phyloP scores from a whole-genome alignment of 2,329 filamentous ascomycete genomes.

The Nemania serpens region DNA sequence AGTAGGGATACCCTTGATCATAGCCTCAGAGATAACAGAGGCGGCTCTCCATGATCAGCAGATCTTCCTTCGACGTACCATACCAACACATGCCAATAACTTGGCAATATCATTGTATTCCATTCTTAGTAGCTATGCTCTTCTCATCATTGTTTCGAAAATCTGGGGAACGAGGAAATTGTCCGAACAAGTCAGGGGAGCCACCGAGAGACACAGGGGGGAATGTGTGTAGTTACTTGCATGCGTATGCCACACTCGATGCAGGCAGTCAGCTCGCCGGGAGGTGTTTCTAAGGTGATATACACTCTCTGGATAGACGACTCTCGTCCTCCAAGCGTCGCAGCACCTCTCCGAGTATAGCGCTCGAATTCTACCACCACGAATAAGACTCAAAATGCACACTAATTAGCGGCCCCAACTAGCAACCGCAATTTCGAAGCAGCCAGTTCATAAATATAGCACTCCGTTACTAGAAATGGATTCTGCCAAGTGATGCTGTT shows the following conservation, averaged over 20 bases:
- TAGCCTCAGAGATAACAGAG: neutral
- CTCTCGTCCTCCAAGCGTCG: no score
- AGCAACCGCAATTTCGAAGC: no score
- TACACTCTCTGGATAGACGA: no score
- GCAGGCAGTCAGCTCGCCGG: no score
- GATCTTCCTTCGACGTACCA: conserved; percentile 7
- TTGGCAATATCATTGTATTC: neutral
- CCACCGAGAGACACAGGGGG: neutral
- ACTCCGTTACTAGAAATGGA: neutral
- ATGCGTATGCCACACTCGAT: neutral
- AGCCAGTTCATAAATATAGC: neutral
- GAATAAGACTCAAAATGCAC: no score
- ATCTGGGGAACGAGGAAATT: conserved; percentile 22
- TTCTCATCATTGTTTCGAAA: conserved; percentile 24
- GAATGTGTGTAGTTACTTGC: neutral
- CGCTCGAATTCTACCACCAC: neutral
- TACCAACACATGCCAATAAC: neutral
- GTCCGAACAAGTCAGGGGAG: conserved; percentile 8
- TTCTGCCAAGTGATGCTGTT: neutral
- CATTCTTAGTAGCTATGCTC: no score
- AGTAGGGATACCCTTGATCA: neutral
- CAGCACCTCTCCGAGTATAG: no score
- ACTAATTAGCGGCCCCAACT: no score
- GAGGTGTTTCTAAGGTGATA: no score
- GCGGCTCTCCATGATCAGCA: conserved; percentile 14